Conservation (phyloP, 2,329 filamentous ascomycete genomes). For the Colletotrichum ledebouriae region DNA sequence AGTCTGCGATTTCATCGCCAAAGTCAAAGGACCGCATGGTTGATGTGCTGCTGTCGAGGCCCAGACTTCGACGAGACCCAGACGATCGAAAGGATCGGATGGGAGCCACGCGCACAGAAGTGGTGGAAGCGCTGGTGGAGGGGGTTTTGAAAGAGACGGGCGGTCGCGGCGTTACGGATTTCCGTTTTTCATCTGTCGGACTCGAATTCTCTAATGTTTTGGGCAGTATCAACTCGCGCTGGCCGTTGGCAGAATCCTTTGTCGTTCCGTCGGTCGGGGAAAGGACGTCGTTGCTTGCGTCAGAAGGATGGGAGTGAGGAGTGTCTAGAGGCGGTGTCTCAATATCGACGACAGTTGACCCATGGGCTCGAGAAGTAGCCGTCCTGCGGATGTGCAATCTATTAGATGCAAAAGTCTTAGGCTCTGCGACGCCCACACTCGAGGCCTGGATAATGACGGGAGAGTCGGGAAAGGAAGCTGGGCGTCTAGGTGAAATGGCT, state of each 20-base stretch:
- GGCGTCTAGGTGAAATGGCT: constrained; percentile 48
- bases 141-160: constrained; percentile 66
- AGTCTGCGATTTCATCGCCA: constrained; percentile 58
- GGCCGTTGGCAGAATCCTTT: constrained; percentile 56
- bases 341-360: constrained; percentile 52
- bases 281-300: constrained; percentile 45
- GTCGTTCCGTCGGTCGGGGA: constrained; percentile 49
- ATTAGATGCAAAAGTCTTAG: constrained; percentile 47
- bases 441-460: constrained; percentile 41
- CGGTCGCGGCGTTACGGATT: constrained; percentile 55
- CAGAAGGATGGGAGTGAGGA: constrained; percentile 51
- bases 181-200: constrained; percentile 63
- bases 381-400: constrained; percentile 55
- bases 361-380: constrained; percentile 54
- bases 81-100: constrained; percentile 70
- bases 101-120: constrained; percentile 62
- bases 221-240: constrained; percentile 62
- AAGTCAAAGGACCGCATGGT: constrained; percentile 59
- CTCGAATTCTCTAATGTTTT: constrained; percentile 56
- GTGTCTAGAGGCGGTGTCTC: constrained; percentile 50
- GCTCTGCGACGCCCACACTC: constrained; percentile 38
- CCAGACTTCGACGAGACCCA: constrained; percentile 67
- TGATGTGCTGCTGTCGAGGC: constrained; percentile 65
- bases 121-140: constrained; percentile 48
- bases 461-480: constrained; percentile 55